Conservation (phyloP, 345 rosid species). For the Eucalyptus cloeziana region DNA sequence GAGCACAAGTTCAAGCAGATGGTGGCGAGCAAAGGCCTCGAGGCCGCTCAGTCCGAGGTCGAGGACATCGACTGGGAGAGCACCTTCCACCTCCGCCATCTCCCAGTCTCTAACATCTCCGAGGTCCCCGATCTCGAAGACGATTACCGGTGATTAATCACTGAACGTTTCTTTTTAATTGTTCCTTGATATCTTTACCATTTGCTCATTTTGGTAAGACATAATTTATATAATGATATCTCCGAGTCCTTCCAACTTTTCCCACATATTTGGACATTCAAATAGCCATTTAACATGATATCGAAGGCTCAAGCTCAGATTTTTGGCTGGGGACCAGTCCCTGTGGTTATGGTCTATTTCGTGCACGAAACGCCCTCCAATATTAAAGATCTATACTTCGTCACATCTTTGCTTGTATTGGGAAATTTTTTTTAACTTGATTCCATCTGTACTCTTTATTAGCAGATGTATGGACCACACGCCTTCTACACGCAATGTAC, state of each 20-base stretch:
- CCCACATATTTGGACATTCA: background rate
- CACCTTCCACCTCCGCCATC: slow-evolving; percentile 61
- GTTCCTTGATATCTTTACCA: background rate
- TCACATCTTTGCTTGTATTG: background rate
- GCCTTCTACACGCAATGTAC: background rate
- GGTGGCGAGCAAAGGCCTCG: slow-evolving; percentile 46
- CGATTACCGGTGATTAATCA: slow-evolving; percentile 25
- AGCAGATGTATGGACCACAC: background rate
- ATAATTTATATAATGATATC: background rate
- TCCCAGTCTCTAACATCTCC: slow-evolving; percentile 44
- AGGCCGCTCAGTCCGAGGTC: slow-evolving; percentile 36
- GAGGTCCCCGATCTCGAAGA: slow-evolving; percentile 48
- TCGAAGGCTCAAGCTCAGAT: background rate
- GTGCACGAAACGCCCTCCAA: background rate
- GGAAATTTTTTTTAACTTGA: background rate
- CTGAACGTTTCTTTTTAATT: background rate
- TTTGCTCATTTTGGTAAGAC: background rate
- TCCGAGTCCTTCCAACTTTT: background rate
- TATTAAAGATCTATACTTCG: background rate
- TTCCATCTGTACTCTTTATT: background rate
- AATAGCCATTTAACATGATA: background rate
- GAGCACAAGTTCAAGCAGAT: slow-evolving; percentile 61
- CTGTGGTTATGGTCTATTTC: background rate
- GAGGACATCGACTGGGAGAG: slow-evolving; percentile 73
- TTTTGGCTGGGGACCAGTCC: background rate